These are phyloP conservation scores for Lactarius sp. DNA, from an alignment of 768 basidiomycete genomes.

Conservation along the genomic window DNA sequence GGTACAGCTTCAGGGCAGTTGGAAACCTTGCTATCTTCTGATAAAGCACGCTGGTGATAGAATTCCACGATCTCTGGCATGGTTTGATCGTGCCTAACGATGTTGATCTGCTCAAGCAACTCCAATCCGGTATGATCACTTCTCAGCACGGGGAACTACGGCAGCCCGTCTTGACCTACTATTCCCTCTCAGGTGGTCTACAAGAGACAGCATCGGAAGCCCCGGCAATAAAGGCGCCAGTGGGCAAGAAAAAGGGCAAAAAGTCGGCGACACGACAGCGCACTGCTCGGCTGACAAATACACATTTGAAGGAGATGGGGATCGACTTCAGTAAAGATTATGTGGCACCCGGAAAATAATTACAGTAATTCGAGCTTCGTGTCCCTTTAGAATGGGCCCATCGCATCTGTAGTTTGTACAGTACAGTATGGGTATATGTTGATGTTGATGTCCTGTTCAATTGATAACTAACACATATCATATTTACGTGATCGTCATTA, in stretches of 20 bases:
- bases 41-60: constrained; percentile 36
- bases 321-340: constrained; percentile 83
- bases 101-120: constrained; percentile 71
- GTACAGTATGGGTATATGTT: too few species aligned
- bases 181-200: constrained; percentile 55
- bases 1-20: constrained; percentile 41
- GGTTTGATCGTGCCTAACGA: constrained; percentile 79
- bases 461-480: too few species aligned
- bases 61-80: constrained; percentile 88
- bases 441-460: too few species aligned
- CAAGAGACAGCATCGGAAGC: constrained; percentile 71
- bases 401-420: neutral
- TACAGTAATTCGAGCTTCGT: neutral
- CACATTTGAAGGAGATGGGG: constrained; percentile 70
- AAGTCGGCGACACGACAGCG: constrained; percentile 69
- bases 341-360: constrained; percentile 33
- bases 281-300: constrained; percentile 80
- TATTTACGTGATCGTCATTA: too few species aligned
- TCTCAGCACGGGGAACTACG: neutral
- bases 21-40: neutral
- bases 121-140: constrained; percentile 56
- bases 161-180: neutral
- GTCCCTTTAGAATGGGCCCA: too few species aligned
- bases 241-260: constrained; percentile 71
- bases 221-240: constrained; percentile 48